phyloP scores from a whole-genome alignment of 1,284 basidiomycete genomes.

The Tilletiaria anomala region DNA sequence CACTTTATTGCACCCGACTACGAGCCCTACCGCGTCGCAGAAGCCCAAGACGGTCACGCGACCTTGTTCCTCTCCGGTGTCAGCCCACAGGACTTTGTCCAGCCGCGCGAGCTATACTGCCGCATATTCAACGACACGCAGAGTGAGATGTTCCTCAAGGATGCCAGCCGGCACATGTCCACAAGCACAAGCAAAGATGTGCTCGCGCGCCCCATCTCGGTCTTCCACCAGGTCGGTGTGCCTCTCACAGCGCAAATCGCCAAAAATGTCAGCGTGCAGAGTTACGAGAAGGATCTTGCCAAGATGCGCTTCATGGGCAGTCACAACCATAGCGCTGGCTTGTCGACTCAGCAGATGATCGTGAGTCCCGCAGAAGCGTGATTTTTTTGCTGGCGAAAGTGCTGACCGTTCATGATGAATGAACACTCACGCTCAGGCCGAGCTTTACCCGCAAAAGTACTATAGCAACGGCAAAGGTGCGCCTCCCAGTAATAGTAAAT shows the following conservation, averaged over 20 bases:
- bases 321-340: slow-evolving; percentile 11
- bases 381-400: too few relatives aligned
- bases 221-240: slow-evolving; percentile 21
- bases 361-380: too few relatives aligned
- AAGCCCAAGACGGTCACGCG: slow-evolving; percentile 47
- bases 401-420: too few relatives aligned
- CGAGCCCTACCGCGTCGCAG: slow-evolving; percentile 15
- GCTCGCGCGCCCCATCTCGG: slow-evolving; percentile 10
- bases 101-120: slow-evolving; percentile 3
- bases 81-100: slow-evolving; percentile 40
- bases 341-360: neutral
- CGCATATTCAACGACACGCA: slow-evolving; percentile 4
- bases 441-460: neutral
- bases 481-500: too few relatives aligned
- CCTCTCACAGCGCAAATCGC: slow-evolving; percentile 17
- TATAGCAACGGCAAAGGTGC: neutral
- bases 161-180: slow-evolving; percentile 5
- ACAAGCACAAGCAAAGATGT: slow-evolving; percentile 10
- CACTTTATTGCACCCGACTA: slow-evolving; percentile 45
- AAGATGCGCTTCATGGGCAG: slow-evolving; percentile 14
- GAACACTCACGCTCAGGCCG: too few relatives aligned
- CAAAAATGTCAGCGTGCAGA: slow-evolving; percentile 11
- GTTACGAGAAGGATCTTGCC: slow-evolving; percentile 14
- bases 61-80: slow-evolving; percentile 57
- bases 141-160: slow-evolving; percentile 2